phyloP scores from a whole-genome alignment of 306 rosid genomes.

The Gynostemma pentaphyllum region DNA sequence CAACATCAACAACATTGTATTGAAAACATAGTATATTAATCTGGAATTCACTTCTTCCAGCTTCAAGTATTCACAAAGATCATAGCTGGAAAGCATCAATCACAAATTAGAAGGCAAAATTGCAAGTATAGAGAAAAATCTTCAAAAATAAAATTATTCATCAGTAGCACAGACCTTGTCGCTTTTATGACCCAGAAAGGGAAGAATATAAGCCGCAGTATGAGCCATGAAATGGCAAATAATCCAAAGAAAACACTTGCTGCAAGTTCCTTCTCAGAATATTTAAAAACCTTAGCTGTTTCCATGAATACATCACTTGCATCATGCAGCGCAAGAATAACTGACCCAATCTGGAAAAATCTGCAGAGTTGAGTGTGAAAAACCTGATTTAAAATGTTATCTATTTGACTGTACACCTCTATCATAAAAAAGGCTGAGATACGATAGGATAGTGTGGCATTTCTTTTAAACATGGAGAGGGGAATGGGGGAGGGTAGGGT shows the following conservation, averaged over 20 bases:
- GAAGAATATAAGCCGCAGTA: slow-evolving; percentile 69
- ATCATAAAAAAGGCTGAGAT: background rate
- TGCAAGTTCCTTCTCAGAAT: slow-evolving; percentile 74
- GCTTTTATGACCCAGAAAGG: slow-evolving; percentile 82
- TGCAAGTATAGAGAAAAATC: slow-evolving; percentile 10
- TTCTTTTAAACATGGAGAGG: no score
- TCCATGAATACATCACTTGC: slow-evolving; percentile 96
- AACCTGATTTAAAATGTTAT: background rate
- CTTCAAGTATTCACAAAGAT: slow-evolving; percentile 33
- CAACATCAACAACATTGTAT: slow-evolving; percentile 68
- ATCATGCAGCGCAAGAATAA: slow-evolving; percentile 84
- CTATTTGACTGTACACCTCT: background rate
- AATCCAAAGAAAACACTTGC: slow-evolving; percentile 80
- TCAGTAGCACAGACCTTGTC: slow-evolving; percentile 58
- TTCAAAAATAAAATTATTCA: slow-evolving; percentile 17
- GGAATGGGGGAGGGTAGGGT: no score
- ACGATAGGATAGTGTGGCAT: no score
- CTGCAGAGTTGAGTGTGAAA: slow-evolving; percentile 25
- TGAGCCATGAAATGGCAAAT: slow-evolving; percentile 76
- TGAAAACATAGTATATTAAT: slow-evolving; percentile 59
- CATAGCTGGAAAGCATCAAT: slow-evolving; percentile 48
- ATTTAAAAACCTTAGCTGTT: slow-evolving; percentile 92
- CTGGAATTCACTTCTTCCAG: slow-evolving; percentile 26
- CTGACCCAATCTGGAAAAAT: slow-evolving; percentile 76
- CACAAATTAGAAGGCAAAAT: slow-evolving; percentile 18